Evolutionary conservation across 176 grass and related monocot species (phyloP).

Genomic region (Oropetium thomaeum): DNA sequence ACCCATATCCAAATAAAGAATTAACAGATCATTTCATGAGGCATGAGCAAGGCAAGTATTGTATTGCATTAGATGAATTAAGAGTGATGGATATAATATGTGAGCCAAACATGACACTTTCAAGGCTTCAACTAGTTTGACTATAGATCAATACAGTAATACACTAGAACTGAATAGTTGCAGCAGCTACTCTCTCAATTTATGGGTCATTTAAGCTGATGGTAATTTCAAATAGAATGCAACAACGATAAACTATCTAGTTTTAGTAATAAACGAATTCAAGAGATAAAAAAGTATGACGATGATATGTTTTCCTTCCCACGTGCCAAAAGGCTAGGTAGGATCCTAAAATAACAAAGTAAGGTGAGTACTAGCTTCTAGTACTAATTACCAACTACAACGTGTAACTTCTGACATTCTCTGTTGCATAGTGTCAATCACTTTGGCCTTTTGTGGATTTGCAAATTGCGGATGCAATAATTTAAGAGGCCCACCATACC

Average conservation of each 20-base stretch:
- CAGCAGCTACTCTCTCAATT: not conserved
- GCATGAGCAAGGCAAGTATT: not conserved
- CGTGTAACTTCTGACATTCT: conserved; percentile 22
- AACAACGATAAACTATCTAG: not conserved
- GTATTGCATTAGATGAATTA: conserved; percentile 23
- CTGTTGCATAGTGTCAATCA: conserved; percentile 13
- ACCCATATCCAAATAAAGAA: conserved; percentile 29
- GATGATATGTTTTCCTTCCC: not conserved
- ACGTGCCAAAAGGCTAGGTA: not conserved
- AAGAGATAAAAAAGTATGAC: not conserved
- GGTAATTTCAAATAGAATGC: conserved; percentile 22
- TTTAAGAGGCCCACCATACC: conserved; percentile 10
- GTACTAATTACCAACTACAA: not conserved
- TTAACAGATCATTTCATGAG: conserved; percentile 31
- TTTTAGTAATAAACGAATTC: not conserved
- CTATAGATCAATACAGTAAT: not conserved
- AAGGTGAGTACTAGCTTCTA: not conserved
- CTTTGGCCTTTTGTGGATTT: conserved; percentile 8
- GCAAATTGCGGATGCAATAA: conserved; percentile 22
- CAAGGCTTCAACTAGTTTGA: not conserved
- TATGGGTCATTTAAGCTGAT: not conserved
- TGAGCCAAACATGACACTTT: not conserved
- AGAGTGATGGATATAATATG: not conserved
- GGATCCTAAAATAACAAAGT: conserved; percentile 1
- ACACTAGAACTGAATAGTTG: not conserved